phyloP scores from a whole-genome alignment of 2,329 filamentous ascomycete genomes.

The Seiridium cupressi region DNA sequence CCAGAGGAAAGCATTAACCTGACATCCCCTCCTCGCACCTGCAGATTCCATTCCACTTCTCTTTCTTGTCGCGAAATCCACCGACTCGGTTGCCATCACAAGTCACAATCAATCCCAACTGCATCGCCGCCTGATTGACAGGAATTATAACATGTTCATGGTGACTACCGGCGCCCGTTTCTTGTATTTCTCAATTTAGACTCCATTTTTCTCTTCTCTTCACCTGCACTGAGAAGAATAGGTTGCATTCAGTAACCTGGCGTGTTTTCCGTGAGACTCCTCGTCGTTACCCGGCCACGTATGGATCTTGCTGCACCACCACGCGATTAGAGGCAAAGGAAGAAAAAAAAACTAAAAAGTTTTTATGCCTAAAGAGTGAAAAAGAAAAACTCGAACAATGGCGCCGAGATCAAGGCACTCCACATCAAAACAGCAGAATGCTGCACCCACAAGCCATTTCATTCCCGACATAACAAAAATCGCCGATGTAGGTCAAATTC shows the following conservation, averaged over 20 bases:
- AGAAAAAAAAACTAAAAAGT: not conserved
- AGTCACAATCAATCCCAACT: too few species aligned
- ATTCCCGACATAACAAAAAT: not conserved
- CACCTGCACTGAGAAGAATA: too few species aligned
- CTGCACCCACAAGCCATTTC: not conserved
- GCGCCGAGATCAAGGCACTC: conserved; percentile 3
- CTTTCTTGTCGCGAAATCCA: not conserved
- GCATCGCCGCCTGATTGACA: too few species aligned
- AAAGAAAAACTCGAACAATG: not conserved
- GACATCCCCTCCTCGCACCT: not conserved
- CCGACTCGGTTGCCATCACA: too few species aligned
- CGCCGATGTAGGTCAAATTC: conserved; percentile 1
- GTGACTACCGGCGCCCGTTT: too few species aligned
- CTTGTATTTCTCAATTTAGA: too few species aligned
- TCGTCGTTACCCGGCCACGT: not conserved
- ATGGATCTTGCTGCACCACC: not conserved
- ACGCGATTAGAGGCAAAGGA: not conserved
- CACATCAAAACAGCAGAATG: not conserved
- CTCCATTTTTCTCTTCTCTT: too few species aligned
- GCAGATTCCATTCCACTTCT: not conserved
- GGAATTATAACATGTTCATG: too few species aligned
- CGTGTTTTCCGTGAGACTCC: not conserved
- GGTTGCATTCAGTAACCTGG: too few species aligned
- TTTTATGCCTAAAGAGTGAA: not conserved
- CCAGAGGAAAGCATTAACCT: not conserved